Conservation (phyloP, 2,329 filamentous ascomycete genomes). For the Chaetomiaceae sp. region DNA sequence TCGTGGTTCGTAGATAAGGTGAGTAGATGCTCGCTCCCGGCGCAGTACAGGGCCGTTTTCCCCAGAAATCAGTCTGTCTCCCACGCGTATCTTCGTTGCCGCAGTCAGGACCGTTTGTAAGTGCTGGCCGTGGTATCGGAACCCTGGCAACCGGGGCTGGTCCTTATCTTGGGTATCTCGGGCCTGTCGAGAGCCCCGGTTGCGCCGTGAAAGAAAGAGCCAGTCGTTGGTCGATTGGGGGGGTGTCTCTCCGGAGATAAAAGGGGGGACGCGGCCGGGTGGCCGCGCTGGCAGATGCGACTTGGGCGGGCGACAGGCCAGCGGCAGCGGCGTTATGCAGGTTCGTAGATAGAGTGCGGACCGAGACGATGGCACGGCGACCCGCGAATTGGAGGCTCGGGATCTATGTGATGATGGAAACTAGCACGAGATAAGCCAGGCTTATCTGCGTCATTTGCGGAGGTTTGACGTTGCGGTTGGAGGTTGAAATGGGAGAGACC, state of each 20-base stretch:
- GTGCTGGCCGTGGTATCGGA: background rate
- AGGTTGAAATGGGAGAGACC: background rate
- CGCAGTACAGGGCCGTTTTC: slow-evolving; percentile 1
- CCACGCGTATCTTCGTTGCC: background rate
- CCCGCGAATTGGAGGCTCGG: slow-evolving; percentile 19
- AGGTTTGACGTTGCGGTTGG: background rate
- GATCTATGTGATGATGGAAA: slow-evolving; percentile 49
- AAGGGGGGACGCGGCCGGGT: background rate
- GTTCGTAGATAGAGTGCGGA: slow-evolving; percentile 18
- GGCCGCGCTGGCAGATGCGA: background rate
- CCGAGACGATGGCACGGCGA: slow-evolving; percentile 12
- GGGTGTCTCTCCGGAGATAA: background rate
- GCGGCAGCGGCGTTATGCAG: slow-evolving; percentile 13
- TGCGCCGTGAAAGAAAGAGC: background rate
- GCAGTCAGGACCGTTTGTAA: background rate
- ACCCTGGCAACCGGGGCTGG: background rate
- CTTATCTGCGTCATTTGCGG: slow-evolving; percentile 54
- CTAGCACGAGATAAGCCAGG: slow-evolving; percentile 54
- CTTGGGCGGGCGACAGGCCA: slow-evolving; percentile 3
- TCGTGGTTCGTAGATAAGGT: slow-evolving; percentile 10
- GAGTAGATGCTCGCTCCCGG: background rate
- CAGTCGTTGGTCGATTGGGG: background rate
- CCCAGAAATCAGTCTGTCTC: background rate
- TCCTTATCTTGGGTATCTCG: slow-evolving; percentile 16
- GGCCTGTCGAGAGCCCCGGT: background rate